Base-by-base conservation (phyloP, 345 rosid species). In the Bretschneidera sinensis region DNA sequence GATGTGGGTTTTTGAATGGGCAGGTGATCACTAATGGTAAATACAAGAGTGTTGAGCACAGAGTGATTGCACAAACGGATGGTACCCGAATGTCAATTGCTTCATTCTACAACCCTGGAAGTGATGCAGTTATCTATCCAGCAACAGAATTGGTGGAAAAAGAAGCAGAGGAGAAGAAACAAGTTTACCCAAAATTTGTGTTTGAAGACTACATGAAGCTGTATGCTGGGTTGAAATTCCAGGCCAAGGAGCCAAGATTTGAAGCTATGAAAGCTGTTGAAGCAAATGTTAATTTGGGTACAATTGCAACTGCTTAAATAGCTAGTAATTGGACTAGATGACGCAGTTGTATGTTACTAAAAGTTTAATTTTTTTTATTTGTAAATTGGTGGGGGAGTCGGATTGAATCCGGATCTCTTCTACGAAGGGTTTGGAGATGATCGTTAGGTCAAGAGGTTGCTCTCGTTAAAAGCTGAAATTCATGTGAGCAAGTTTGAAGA, bases 171-270 rank as follows among this genome's bases (percentile, higher is more conserved):
- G 80, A 78, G 59, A 65, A 73, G 59, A 67, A 76, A 23, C 65
- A 57, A 31, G 59, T 65, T 5, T 87, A 92, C 75, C 97, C 97
- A 0, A 89, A 79, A 70, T 92, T 89, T 14, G 88, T 89, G 54
- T 92, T 89, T 22, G 86, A 89, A 16, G 97, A 92, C 68, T 92
- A 89, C 79, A 92, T 92, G 98, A 84, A 84, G 63, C 79, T 87
- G 9, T 92, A 92, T 49, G 74, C 87, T 9, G 78, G 70, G 0
- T 71, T 89, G 35, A 92, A 92, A 67, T 92, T 92, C 77, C 79
- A 92, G 66, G 79, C 98, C 51, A 92, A 92, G 71, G 95, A 87
- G 73, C 96, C 98, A 4, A 85, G 98, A 60, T 92, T 92, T 81
- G 86, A 92, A 74, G 94, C 92, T 54, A 89, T 92, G 87, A 92